Percentiles rank a stretch among this genome's conserved stretches.
These are phyloP conservation scores for Suhomyces kunorum DNA, from an alignment of 1,139 yeast genomes.

Conservation along the genomic window DNA sequence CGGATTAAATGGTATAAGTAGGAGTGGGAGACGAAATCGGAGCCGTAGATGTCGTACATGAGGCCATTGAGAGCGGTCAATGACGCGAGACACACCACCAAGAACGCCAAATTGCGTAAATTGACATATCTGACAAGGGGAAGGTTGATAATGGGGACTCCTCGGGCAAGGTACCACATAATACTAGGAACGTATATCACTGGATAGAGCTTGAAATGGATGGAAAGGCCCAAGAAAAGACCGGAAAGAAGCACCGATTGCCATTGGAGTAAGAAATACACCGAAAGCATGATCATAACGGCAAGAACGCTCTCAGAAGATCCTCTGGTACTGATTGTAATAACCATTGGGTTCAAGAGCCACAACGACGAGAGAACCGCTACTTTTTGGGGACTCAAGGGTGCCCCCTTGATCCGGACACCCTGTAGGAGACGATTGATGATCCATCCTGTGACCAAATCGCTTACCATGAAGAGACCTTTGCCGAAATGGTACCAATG, in stretches of 20 bases:
- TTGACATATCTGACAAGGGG: constrained; percentile 46
- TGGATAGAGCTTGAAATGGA: constrained; percentile 92
- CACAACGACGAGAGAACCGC: constrained; percentile 60
- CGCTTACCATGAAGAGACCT: constrained; percentile 71
- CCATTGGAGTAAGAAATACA: constrained; percentile 45
- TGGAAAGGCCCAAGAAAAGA: constrained; percentile 67
- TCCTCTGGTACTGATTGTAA: constrained; percentile 90
- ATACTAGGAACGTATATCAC: constrained; percentile 73
- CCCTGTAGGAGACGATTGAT: constrained; percentile 44
- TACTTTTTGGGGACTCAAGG: constrained; percentile 29
- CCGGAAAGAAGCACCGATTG: constrained; percentile 53
- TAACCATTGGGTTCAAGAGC: constrained; percentile 94
- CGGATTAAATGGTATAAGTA: constrained; percentile 81
- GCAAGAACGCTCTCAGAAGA: constrained; percentile 89
- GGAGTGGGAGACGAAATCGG: constrained; percentile 74
- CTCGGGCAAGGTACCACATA: constrained; percentile 29
- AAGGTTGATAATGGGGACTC: constrained; percentile 24
- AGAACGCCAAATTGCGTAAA: constrained; percentile 46
- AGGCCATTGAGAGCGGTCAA: constrained; percentile 47
- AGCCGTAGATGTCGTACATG: constrained; percentile 72
- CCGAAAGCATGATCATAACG: constrained; percentile 65
- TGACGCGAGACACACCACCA: constrained; percentile 40
- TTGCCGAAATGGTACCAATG: constrained; percentile 74
- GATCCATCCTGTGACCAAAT: constrained; percentile 75
- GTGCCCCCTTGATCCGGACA: constrained; percentile 17